Conservation (phyloP, 2,329 filamentous ascomycete genomes). For the Phymatotrichopsis omnivora region DNA sequence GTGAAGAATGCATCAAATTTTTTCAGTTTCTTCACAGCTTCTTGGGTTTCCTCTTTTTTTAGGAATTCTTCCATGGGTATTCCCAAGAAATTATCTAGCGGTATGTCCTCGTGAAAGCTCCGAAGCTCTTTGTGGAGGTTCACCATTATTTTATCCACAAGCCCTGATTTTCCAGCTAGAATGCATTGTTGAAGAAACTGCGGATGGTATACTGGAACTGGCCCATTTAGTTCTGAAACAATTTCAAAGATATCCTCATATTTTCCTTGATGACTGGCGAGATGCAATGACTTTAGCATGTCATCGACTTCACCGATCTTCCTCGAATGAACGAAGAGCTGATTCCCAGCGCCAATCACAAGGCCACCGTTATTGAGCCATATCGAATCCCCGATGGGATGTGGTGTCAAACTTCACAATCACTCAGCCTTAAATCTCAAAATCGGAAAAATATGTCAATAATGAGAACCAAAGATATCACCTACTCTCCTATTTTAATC, state of each 20-base stretch:
- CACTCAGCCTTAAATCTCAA: too few species aligned
- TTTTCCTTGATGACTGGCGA: slow-evolving; percentile 41
- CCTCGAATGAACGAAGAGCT: slow-evolving; percentile 75
- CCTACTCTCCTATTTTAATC: slow-evolving; percentile 59
- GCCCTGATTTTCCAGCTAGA: slow-evolving; percentile 60
- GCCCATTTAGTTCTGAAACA: slow-evolving; percentile 73
- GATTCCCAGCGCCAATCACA: slow-evolving; percentile 81
- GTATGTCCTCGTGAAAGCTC: slow-evolving; percentile 71
- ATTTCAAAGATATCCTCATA: slow-evolving; percentile 65
- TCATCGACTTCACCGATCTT: slow-evolving; percentile 46
- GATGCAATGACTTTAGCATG: slow-evolving; percentile 38
- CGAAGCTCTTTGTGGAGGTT: slow-evolving; percentile 67
- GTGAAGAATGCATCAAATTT: slow-evolving; percentile 21
- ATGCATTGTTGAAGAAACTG: slow-evolving; percentile 83
- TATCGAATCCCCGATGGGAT: slow-evolving; percentile 84
- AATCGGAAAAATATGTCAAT: not conserved
- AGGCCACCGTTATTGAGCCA: slow-evolving; percentile 82
- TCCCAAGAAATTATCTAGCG: slow-evolving; percentile 66
- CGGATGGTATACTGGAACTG: slow-evolving; percentile 82
- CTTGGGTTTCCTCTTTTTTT: slow-evolving; percentile 37
- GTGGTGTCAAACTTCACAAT: slow-evolving; percentile 64
- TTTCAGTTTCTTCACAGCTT: not conserved
- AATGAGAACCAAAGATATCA: too few species aligned
- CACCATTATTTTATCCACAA: slow-evolving; percentile 64
- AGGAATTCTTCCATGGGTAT: slow-evolving; percentile 49